phyloP scores from a whole-genome alignment of 2,329 filamentous ascomycete species.

The Pyrenophora seminiperda region DNA sequence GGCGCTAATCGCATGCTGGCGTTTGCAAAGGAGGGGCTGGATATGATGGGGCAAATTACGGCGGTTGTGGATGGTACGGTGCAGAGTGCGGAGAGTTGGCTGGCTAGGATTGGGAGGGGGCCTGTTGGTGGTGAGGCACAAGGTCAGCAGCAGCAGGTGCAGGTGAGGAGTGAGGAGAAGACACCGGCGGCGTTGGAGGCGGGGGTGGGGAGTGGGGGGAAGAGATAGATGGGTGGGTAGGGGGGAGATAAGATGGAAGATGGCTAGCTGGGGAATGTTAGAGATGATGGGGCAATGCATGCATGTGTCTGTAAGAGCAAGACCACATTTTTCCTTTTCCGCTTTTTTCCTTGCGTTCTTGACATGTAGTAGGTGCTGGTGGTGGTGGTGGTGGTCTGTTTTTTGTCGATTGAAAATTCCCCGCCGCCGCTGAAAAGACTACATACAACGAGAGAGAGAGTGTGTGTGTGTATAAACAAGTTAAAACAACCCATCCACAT shows the following conservation, averaged over 20 bases:
- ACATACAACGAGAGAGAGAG: too few relatives aligned
- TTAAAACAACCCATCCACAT: too few relatives aligned
- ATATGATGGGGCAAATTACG: slow-evolving; percentile 93
- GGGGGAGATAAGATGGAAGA: too few relatives aligned
- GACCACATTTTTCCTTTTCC: too few relatives aligned
- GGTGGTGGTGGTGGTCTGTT: too few relatives aligned
- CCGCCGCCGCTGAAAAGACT: too few relatives aligned
- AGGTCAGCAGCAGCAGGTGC: not conserved
- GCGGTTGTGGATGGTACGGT: slow-evolving; percentile 88
- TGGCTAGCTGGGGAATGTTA: too few relatives aligned
- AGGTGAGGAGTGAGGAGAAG: slow-evolving; percentile 18
- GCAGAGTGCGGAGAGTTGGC: slow-evolving; percentile 89
- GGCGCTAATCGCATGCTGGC: slow-evolving; percentile 78
- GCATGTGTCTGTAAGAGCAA: not conserved
- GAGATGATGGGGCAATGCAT: too few relatives aligned
- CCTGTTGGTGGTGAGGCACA: not conserved
- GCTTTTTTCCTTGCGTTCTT: too few relatives aligned
- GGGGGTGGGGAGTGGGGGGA: slow-evolving; percentile 2
- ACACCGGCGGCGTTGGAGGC: slow-evolving; percentile 18
- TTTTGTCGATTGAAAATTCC: too few relatives aligned
- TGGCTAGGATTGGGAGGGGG: slow-evolving; percentile 69
- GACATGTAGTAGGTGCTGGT: too few relatives aligned
- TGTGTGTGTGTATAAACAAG: too few relatives aligned
- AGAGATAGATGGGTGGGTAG: slow-evolving; percentile 9
- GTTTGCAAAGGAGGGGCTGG: slow-evolving; percentile 85